Base-by-base conservation (phyloP, 1,139 yeast genomes). In the Meyerozyma sp. region DNA sequence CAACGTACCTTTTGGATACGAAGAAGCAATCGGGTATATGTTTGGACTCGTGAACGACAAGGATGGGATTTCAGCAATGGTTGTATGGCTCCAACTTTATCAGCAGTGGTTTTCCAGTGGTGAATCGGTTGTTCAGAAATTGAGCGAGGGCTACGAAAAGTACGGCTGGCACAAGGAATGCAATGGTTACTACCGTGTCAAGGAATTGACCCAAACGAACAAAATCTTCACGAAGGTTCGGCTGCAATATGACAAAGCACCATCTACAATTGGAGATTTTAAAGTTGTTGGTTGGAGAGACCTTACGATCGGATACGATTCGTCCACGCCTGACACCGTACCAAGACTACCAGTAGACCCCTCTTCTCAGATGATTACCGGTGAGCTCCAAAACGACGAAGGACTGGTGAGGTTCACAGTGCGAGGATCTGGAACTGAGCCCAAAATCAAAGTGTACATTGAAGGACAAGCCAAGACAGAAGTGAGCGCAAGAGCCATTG, bases 11-110 rank as follows among this genome's bases (percentile, higher is more conserved):
- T 89, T 90, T 68, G 97, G 88, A 0, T 93, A 78, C 58, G 98
- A 93, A 61, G 98, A 93, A 58, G 98, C 98, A 4, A 85, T 93
- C 53, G 98, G 98, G 3, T 93, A 81, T 66, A 89, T 93, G 97
- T 88, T 90, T 55, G 69, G 79, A 23, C 72, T 80, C n/a, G 88
- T 86, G 39, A 89, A 86, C 61, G 98, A 93, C 59, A 93, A 93
- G 63, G 98, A 93, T 59, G 98, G 98, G 1, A 77, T 93, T 23
- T 70, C 90, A 27, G 97, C 98, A 0, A 79, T 90, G 2, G 66
- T 75, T 9, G 77, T 87, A n/a, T 91, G 90, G 67, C 64, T 89
- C 42, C 95, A 86, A 61, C 74, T 91, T 63, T 79, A 79, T 45
- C 69, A 76, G 48, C 58, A 60, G 37, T 79, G 82, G 80, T 70